Percentiles rank a stretch among this genome's conserved stretches.
Evolutionary conservation across 1,284 basidiomycete species (phyloP).

Genomic region (Ceraceosorus guamensis): DNA sequence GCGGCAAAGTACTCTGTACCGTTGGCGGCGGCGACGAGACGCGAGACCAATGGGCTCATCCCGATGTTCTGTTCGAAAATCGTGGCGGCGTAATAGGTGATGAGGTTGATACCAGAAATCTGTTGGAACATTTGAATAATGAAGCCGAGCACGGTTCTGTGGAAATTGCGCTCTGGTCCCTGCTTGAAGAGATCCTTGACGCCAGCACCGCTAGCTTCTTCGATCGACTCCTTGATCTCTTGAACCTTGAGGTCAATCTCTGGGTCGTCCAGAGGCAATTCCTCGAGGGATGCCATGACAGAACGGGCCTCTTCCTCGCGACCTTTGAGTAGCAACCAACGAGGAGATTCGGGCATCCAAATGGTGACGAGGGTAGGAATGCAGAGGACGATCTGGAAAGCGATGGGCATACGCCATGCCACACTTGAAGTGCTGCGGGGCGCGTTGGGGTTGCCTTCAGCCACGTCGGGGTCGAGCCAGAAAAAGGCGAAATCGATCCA

Average conservation of each 20-base stretch:
- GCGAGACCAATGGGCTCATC: constrained; percentile 32
- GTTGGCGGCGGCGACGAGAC: background rate
- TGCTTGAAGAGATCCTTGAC: constrained; percentile 37
- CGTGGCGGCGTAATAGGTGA: constrained; percentile 46
- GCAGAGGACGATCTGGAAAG: constrained; percentile 42
- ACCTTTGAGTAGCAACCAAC: constrained; percentile 42
- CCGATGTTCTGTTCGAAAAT: constrained; percentile 40
- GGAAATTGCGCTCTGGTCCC: constrained; percentile 43
- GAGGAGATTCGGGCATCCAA: constrained; percentile 43
- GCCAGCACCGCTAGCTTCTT: constrained; percentile 15
- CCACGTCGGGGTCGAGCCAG: constrained; percentile 16
- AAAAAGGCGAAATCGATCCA: constrained; percentile 45
- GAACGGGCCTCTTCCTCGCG: constrained; percentile 31
- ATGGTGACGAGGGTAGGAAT: constrained; percentile 45
- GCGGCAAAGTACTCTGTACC: constrained; percentile 42
- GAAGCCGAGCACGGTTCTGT: constrained; percentile 39
- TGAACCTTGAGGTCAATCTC: constrained; percentile 26
- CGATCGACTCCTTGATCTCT: constrained; percentile 35
- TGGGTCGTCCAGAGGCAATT: constrained; percentile 31
- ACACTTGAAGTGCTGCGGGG: constrained; percentile 17
- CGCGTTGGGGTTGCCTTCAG: background rate
- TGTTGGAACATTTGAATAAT: constrained; percentile 46
- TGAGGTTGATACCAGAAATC: constrained; percentile 33
- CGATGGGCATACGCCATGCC: constrained; percentile 42
- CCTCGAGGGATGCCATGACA: constrained; percentile 35